Conservation (phyloP, 116 monocot species). For the Phalaenopsis hybrid region DNA sequence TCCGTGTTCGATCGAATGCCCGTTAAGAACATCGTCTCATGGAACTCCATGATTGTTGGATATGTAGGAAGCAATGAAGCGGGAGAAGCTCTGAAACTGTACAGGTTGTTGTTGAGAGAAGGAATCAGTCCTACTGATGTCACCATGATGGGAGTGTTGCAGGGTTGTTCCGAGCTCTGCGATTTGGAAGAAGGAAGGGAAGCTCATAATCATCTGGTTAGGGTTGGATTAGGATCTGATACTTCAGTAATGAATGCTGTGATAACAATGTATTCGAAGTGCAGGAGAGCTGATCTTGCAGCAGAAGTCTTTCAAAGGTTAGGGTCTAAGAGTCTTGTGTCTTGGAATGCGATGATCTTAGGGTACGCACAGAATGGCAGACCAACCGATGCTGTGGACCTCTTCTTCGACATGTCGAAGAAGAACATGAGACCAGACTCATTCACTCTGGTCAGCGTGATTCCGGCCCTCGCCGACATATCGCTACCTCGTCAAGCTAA, state of each 20-base stretch:
- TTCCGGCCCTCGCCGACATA: constrained; percentile 59
- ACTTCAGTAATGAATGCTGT: constrained; percentile 55
- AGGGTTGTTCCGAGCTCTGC: constrained; percentile 56
- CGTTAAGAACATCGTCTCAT: constrained; percentile 49
- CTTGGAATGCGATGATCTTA: constrained; percentile 89
- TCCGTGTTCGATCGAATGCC: constrained; percentile 63
- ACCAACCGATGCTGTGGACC: constrained; percentile 32
- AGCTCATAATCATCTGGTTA: constrained; percentile 43
- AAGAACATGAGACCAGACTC: constrained; percentile 52
- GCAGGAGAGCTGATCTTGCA: constrained; percentile 54
- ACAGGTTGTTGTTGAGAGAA: constrained; percentile 33
- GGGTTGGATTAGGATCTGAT: constrained; percentile 38
- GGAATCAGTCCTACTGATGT: constrained; percentile 57
- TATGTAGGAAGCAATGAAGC: constrained; percentile 48
- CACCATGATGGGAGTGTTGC: constrained; percentile 51
- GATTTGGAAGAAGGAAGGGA: constrained; percentile 44
- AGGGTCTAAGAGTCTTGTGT: constrained; percentile 39
- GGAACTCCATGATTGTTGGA: constrained; percentile 84
- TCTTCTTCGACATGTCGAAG: constrained; percentile 47
- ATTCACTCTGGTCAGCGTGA: constrained; percentile 71
- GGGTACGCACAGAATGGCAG: constrained; percentile 60
- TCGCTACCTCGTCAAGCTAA: constrained; percentile 56
- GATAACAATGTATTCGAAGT: constrained; percentile 83
- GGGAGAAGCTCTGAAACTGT: constrained; percentile 56
- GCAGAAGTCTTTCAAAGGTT: constrained; percentile 37